Evolutionary conservation across 331 rosid genomes (phyloP), one percentile per base, ranked within the genome.

Genomic region (Cydonia oblonga): DNA sequence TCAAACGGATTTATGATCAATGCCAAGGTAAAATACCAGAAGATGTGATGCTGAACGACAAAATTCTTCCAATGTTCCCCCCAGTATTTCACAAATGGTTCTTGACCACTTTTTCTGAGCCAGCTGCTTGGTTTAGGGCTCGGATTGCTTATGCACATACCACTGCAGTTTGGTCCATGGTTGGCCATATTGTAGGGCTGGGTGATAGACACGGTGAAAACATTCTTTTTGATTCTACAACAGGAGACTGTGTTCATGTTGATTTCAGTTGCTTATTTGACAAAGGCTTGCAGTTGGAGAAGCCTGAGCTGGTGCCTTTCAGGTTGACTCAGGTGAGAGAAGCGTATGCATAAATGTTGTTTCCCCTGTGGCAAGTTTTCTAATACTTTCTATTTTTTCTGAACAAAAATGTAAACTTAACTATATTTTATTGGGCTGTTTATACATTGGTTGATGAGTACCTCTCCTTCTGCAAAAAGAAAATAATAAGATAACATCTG

Each of bases 81-180:
- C 97, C 97, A 2, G 79, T 89, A 73, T 91, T 93, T 82, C 96
- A 93, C 71, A 89, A 85, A 80, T 91, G 98, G 98, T 93, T 93
- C 87, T 81, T 93, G 79, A 81, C 85, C 77, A 93, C 87, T 71
- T 93, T 93, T 84, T 91, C 97, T 71, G 98, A 93, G 89, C 98
- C 98, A 38, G 96, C 96, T 75, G 97, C 98, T 71, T 93, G 98
- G 98, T 93, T 91, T 83, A 85, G 97, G 77, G 97, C 96, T 7
- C 92, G 97, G 64, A 82, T 91, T 81, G 96, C 96, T 38, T 91
- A 87, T 89, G 97, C 98, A 62, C 96, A 93, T 82, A 91, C 98
- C 14, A 89, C 97, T 75, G 98, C 98, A 68, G 98, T 93, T 74
- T 93, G 96, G 98, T 93, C 96, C 72, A 93, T 93, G 97, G 98